A percentile compares a stretch with the other conserved stretches of the same genome.
phyloP scores from a whole-genome alignment of 108 stramenopile species.

The Fragilaria radians region DNA sequence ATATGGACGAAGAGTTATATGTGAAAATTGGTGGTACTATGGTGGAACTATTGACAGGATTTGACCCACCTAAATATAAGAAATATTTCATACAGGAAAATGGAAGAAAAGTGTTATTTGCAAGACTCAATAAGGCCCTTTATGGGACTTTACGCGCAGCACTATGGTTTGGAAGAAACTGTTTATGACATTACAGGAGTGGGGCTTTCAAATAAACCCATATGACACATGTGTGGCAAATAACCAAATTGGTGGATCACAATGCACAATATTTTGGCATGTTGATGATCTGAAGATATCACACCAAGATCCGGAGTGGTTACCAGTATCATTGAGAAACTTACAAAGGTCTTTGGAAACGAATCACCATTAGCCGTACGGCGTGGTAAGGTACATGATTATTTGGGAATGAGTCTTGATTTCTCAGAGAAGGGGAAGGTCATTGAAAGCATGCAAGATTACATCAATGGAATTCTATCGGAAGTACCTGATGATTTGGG shows the following conservation, averaged over 20 bases:
- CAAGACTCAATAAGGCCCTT: too few species aligned
- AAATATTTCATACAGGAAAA: too few species aligned
- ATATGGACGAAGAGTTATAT: too few species aligned
- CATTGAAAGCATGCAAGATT: constrained; percentile 21
- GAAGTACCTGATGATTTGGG: not conserved
- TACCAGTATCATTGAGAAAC: constrained; percentile 1
- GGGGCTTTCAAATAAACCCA: constrained; percentile 1
- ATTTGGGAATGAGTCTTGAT: constrained; percentile 40
- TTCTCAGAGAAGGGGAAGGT: constrained; percentile 15
- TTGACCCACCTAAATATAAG: too few species aligned
- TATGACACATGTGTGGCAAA: constrained; percentile 15
- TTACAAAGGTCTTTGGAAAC: constrained; percentile 14
- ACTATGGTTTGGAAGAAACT: too few species aligned
- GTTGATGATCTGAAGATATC: constrained; percentile 46
- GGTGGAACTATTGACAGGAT: too few species aligned
- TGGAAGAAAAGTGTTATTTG: too few species aligned
- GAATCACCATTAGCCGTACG: constrained; percentile 1
- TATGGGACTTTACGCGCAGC: too few species aligned
- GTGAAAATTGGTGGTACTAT: too few species aligned
- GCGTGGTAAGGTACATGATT: constrained; percentile 29
- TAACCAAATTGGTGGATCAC: constrained; percentile 19
- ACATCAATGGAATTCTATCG: constrained; percentile 16
- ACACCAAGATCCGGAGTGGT: constrained; percentile 12
- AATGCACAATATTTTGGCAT: constrained; percentile 16
- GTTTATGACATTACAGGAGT: not conserved